Base-by-base conservation (phyloP, 768 basidiomycete genomes). In the Daedaleopsis sinensis region DNA sequence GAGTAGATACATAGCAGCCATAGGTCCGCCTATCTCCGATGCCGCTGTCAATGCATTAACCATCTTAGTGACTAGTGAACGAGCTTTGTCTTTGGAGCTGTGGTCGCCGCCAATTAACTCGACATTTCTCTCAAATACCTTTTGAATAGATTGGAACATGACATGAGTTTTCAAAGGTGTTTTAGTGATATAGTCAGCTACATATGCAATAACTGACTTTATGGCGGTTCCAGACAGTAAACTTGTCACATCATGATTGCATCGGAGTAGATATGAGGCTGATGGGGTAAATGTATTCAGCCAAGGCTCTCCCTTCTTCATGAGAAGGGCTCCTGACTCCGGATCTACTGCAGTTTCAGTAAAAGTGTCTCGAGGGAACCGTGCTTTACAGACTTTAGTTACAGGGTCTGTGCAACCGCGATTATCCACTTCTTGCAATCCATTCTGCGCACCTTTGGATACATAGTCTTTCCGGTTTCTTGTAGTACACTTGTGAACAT, bases 21-120 rank as follows among this genome's bases (percentile, higher is more conserved):
- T 67, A 2, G 65, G 65, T 8, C 58, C 59, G 10, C 62, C 59
- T 37, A 59, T 59, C 48, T 66, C 58, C n/a, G 27, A 35, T 12
- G n/a, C 13, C 3, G 53, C 52, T 9, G 61, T 63, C 15, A 57
- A 24, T 15, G 57, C 32, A 51, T 58, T 58, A 35, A 58, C 57
- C 15, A 58, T 44, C 18, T 58, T 58, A 1, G 57, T 58, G 39
- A 58, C 52, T 12, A 58, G 27, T 12, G 21, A 42, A 3, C 43
- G 19, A 5, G 57, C 57, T 36, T 44, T 38, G 37, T 51, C 39
- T 32, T 32, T 32, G 27, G 15, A 7, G n/a, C 39, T 54, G 21
- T 15, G 18, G 21, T 32, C 27, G 24, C 21, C 27, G 4, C 23
- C 38, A 10, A 54, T 7, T 15, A 43, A 23, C n/a, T 54, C 39